Conservation (phyloP, 805 yeast genomes). For the Yarrowia porcina region DNA sequence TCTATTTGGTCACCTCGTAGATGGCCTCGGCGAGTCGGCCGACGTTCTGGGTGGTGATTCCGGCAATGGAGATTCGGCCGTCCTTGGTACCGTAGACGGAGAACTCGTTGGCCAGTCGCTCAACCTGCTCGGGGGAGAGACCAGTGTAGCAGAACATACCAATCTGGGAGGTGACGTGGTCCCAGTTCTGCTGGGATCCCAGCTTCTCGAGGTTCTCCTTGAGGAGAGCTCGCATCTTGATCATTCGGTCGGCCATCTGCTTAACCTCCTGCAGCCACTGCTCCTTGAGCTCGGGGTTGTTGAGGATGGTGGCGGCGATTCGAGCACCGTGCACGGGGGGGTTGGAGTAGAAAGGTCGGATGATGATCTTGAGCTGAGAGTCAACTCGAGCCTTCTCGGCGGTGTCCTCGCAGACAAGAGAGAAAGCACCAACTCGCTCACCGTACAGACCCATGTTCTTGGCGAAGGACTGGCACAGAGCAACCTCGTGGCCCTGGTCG, state of each 20-base stretch:
- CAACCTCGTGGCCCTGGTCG: conserved; percentile 52
- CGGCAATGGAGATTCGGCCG: conserved; percentile 94
- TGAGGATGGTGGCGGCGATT: conserved; percentile 72
- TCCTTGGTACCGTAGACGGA: conserved; percentile 76
- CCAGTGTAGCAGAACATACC: conserved; percentile 99
- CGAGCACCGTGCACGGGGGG: conserved; percentile 97
- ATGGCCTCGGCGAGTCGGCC: conserved; percentile 75
- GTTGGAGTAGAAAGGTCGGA: conserved; percentile 83
- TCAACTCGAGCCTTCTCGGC: conserved; percentile 54
- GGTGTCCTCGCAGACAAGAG: conserved; percentile 50
- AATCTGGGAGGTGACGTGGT: conserved; percentile 81
- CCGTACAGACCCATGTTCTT: conserved; percentile 97
- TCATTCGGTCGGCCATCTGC: conserved; percentile 84
- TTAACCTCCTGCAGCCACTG: conserved; percentile 85
- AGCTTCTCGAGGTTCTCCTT: conserved; percentile 57
- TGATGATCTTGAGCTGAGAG: conserved; percentile 72
- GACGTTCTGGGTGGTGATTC: conserved; percentile 77
- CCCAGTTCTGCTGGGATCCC: conserved; percentile 88
- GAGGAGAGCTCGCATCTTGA: conserved; percentile 69
- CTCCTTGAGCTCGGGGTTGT: conserved; percentile 57
- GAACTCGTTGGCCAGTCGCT: conserved; percentile 68
- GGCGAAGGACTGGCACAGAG: conserved; percentile 93
- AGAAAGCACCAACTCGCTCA: conserved; percentile 94
- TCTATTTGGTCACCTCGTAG: conserved; percentile 27
- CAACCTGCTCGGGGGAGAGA: conserved; percentile 69